Conservation (phyloP, 2,329 filamentous ascomycete genomes). For the Penicillium sclerotigenum region DNA sequence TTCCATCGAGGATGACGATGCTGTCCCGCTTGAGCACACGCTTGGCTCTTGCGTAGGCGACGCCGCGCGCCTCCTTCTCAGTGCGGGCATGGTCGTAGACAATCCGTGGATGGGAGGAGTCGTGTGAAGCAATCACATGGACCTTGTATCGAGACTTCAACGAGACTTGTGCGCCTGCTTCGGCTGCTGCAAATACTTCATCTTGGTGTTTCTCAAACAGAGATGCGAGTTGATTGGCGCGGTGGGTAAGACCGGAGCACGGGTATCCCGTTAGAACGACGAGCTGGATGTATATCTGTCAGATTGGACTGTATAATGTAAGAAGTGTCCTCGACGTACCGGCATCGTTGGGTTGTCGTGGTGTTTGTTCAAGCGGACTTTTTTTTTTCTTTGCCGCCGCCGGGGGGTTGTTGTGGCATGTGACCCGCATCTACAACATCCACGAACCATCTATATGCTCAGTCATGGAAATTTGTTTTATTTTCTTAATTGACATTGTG, state of each 20-base stretch:
- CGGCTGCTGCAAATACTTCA: conserved; percentile 39
- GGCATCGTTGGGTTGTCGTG: conserved; percentile 26
- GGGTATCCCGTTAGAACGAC: conserved; percentile 62
- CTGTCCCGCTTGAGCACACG: conserved; percentile 55
- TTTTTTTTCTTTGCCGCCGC: conserved; percentile 24
- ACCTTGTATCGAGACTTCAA: conserved; percentile 46
- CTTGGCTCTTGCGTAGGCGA: conserved; percentile 61
- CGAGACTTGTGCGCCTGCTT: conserved; percentile 30
- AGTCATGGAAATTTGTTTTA: not conserved
- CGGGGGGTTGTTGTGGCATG: conserved; percentile 22
- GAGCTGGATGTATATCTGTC: conserved; percentile 43
- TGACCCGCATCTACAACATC: conserved; percentile 13
- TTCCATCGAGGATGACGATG: conserved; percentile 61
- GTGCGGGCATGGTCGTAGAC: conserved; percentile 57
- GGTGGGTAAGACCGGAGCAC: conserved; percentile 61
- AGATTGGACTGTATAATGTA: not conserved
- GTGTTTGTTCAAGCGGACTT: conserved; percentile 12
- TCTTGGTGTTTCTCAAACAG: conserved; percentile 50
- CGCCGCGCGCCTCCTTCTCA: conserved; percentile 63
- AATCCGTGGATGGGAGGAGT: conserved; percentile 44
- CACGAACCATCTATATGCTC: not conserved
- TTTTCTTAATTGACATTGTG: not conserved
- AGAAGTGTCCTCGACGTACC: conserved; percentile 13
- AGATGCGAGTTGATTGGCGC: conserved; percentile 55
- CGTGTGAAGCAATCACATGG: conserved; percentile 40